Base-by-base conservation (phyloP, 331 rosid genomes). In the Quercus phellos region DNA sequence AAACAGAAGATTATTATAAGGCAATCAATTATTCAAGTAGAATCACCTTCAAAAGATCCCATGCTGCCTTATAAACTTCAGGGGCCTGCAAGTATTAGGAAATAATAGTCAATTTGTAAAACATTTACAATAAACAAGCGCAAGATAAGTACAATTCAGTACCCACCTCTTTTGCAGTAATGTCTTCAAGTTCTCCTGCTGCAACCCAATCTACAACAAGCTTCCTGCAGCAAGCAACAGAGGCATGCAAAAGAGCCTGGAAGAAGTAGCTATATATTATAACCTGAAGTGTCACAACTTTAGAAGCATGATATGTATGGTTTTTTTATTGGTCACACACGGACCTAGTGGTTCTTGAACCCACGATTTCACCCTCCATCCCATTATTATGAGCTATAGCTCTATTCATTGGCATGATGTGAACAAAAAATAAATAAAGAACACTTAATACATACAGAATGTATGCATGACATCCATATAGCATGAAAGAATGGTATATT, bases 191-290 rank as follows among this genome's bases (percentile, higher is more conserved):
- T 77, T 95, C 94, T 69, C 85, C 81, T 46, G 99, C 97, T 34
- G 99, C 77, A 80, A 95, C 89, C 99, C 98, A 95, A 60, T 95
- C 94, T 69, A 95, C 87, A 68, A 77, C 60, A 78, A 95, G 97
- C 78, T 91, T 95, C 46, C 89, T 90, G 11, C 76, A 72, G 70
- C 76, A 77, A 69, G 90, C 90, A 67, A 90, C 98, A 76, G 97
- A 78, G 51, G 98, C 98, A 84, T 94, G 98, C 81, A 89, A 46
- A 81, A 94, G 98, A 70, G 99, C 99, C 99, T 94, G 83, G 38
- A 30, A 38, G 7, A 51, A 70, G 67, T 70, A 78, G 38, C 29
- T 51, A 59, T 59, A n/a, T 72, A 61, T 68, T 77, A 71, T 72
- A 8, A 72, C 71, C 21, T 16, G 19, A 80, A 69, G 72, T 30